Evolutionary conservation across 2,329 filamentous ascomycete genomes (phyloP).

Genomic region (Neobulgaria alba): DNA sequence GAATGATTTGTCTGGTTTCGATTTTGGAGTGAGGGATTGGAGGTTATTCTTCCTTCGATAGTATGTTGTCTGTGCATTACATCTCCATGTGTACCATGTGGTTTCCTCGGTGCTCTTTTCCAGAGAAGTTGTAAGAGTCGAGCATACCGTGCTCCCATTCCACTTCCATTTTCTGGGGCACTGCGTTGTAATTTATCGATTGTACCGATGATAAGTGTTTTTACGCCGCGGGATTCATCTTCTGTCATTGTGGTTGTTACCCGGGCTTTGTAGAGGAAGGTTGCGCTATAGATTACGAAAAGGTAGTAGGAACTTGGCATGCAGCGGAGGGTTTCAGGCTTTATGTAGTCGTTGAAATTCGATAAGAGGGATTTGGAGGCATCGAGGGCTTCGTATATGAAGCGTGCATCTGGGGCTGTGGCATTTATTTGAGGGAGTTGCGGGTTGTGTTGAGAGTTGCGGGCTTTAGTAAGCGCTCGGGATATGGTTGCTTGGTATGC

Average conservation of each 20-base stretch:
- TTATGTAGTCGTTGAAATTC: conserved; percentile 50
- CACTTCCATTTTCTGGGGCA: conserved; percentile 43
- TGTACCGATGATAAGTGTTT: conserved; percentile 47
- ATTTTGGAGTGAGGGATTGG: background rate
- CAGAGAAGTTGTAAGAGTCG: conserved; percentile 52
- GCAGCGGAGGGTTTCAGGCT: conserved; percentile 50
- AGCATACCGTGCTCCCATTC: conserved; percentile 53
- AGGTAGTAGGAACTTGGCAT: conserved; percentile 58
- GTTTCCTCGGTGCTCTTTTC: conserved; percentile 32
- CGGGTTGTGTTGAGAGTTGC: conserved; percentile 34
- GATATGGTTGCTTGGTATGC: conserved; percentile 64
- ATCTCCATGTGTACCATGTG: background rate
- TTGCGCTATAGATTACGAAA: conserved; percentile 53
- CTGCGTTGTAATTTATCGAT: conserved; percentile 51
- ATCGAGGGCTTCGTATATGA: conserved; percentile 58
- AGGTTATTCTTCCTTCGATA: conserved; percentile 6
- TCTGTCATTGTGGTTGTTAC: conserved; percentile 30
- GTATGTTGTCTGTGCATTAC: background rate
- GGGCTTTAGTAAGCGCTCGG: conserved; percentile 32
- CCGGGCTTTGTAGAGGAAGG: conserved; percentile 51
- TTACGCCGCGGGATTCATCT: conserved; percentile 41
- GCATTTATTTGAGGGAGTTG: conserved; percentile 31
- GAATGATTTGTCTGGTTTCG: background rate
- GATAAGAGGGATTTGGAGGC: conserved; percentile 53
- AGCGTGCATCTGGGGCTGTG: conserved; percentile 53